Conservation (phyloP, 2,329 filamentous ascomycete species). For the Pestalotiopsis sp. region DNA sequence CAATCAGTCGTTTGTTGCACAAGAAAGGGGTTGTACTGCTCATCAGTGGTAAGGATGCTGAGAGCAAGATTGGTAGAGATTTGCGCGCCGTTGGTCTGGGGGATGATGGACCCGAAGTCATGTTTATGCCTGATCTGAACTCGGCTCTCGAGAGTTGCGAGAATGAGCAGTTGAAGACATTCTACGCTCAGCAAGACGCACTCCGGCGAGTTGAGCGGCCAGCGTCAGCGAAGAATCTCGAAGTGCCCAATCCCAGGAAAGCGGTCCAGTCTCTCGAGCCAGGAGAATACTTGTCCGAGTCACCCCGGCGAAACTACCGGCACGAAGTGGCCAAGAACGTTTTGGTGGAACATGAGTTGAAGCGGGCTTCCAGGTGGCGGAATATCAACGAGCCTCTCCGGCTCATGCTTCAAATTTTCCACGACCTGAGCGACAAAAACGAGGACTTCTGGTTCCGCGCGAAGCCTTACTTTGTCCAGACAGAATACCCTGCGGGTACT, state of each 20-base stretch:
- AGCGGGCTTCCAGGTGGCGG: conserved; percentile 71
- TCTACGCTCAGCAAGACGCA: conserved; percentile 72
- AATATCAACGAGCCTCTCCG: conserved; percentile 88
- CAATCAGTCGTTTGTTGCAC: conserved; percentile 82
- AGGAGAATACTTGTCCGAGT: conserved; percentile 60
- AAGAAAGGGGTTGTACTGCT: conserved; percentile 79
- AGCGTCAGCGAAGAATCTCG: conserved; percentile 45
- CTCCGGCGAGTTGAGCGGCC: conserved; percentile 47
- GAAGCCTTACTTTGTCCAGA: conserved; percentile 72
- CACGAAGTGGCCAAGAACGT: conserved; percentile 78
- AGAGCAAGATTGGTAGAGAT: conserved; percentile 75
- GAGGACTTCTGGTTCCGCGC: conserved; percentile 95
- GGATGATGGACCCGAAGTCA: conserved; percentile 71
- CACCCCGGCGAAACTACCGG: conserved; percentile 78
- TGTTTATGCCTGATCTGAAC: conserved; percentile 87
- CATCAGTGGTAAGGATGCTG: conserved; percentile 78
- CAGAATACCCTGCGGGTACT: conserved; percentile 68
- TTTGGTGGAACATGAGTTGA: conserved; percentile 66
- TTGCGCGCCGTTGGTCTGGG: conserved; percentile 84
- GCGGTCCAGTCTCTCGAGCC: conserved; percentile 32
- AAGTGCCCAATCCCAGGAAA: conserved; percentile 46
- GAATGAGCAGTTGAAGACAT: conserved; percentile 84
- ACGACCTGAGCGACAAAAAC: conserved; percentile 80
- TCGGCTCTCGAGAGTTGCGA: conserved; percentile 93
- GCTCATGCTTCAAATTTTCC: conserved; percentile 93